Conservation (phyloP, 441 rosid genomes). For the Pelargonium myrrhifolium region DNA sequence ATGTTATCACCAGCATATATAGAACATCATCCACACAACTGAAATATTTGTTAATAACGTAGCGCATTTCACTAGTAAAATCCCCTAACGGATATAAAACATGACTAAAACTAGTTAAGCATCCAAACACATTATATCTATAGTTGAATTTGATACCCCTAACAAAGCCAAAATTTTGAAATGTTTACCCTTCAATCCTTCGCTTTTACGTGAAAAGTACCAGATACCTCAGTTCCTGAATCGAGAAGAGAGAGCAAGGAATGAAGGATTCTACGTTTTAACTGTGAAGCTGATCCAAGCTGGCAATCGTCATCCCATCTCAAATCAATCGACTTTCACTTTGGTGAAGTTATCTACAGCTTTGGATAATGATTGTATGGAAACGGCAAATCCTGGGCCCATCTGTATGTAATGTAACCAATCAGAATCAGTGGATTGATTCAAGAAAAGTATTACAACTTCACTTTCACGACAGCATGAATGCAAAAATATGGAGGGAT, state of each 20-base stretch:
- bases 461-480: no score
- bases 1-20: no score
- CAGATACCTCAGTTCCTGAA: not conserved
- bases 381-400: conserved; percentile 74
- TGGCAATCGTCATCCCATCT: not conserved
- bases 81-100: no score
- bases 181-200: no score
- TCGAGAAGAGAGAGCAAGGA: not conserved
- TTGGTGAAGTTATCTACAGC: conserved; percentile 76
- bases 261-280: conserved; percentile 18
- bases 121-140: no score
- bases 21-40: no score
- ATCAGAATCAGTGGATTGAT: not conserved
- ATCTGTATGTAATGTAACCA: conserved; percentile 45
- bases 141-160: no score
- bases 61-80: no score
- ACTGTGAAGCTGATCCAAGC: not conserved
- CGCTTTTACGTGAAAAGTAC: not conserved
- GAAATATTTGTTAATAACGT: no score
- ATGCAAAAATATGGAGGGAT: no score
- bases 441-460: not conserved
- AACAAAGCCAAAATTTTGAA: no score
- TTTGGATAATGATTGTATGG: conserved; percentile 87
- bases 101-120: no score
- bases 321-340: conserved; percentile 33